A percentile compares a stretch with the other conserved stretches of the same genome.
Evolutionary conservation across 306 rosid genomes (phyloP).

Genomic region (Sicyos edulis): DNA sequence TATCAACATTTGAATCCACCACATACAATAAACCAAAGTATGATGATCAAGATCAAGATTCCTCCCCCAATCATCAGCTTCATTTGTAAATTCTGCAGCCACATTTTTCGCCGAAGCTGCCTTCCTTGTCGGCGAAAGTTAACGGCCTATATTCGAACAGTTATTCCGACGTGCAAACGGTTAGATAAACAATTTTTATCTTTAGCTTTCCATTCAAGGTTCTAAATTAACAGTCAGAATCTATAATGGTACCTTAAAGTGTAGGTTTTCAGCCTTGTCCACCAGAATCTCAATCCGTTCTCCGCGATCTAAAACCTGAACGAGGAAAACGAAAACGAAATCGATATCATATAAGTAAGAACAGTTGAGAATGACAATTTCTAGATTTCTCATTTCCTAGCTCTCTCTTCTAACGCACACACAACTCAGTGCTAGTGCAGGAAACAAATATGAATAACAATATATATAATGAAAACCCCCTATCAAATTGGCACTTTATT

Average conservation of each 20-base stretch:
- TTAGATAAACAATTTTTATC: not conserved
- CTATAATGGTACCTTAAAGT: slow-evolving; percentile 66
- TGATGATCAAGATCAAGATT: slow-evolving; percentile 45
- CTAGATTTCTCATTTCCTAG: too few species aligned
- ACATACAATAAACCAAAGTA: slow-evolving; percentile 77
- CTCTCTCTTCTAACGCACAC: too few species aligned
- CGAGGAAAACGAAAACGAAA: not conserved
- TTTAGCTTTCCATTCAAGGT: not conserved
- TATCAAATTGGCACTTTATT: slow-evolving; percentile 6
- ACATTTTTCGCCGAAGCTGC: slow-evolving; percentile 86
- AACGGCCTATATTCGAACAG: slow-evolving; percentile 60
- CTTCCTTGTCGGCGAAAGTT: slow-evolving; percentile 99
- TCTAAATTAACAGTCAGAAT: slow-evolving; percentile 8
- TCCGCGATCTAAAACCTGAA: slow-evolving; percentile 96
- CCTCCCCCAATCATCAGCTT: slow-evolving; percentile 87
- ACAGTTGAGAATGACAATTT: not conserved
- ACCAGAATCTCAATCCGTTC: slow-evolving; percentile 93
- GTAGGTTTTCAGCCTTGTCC: slow-evolving; percentile 88
- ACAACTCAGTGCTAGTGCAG: too few species aligned
- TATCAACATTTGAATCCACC: slow-evolving; percentile 81
- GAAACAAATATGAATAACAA: not conserved
- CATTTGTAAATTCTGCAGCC: slow-evolving; percentile 90
- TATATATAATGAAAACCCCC: not conserved
- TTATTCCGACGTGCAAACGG: not conserved
- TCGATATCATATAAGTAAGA: not conserved